These are phyloP conservation scores for Diaporthe sp. DNA, from an alignment of 2,329 filamentous ascomycete species.

Conservation along the genomic window DNA sequence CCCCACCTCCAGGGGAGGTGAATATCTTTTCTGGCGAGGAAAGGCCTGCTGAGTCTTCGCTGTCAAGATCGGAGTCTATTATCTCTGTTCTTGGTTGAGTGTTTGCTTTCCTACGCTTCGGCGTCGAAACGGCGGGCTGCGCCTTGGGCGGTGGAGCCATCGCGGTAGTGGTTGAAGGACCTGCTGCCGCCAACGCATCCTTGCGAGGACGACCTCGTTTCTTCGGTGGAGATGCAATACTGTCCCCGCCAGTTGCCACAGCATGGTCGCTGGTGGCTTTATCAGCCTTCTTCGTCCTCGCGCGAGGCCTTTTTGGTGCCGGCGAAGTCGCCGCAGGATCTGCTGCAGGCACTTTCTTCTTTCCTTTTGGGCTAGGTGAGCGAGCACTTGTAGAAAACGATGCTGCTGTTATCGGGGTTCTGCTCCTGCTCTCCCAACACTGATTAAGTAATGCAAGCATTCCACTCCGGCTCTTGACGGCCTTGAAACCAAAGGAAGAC, in stretches of 20 bases:
- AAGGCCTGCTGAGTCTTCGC: constrained; percentile 46
- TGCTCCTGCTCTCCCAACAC: constrained; percentile 77
- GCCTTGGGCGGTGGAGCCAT: constrained; percentile 43
- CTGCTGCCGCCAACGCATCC: constrained; percentile 39
- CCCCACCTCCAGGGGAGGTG: constrained; percentile 56
- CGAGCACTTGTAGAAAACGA: constrained; percentile 44
- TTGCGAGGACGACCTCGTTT: constrained; percentile 61
- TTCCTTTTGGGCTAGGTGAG: constrained; percentile 35
- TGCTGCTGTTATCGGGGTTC: constrained; percentile 36
- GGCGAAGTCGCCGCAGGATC: neutral
- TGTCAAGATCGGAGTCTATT: constrained; percentile 65
- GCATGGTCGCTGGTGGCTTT: constrained; percentile 50
- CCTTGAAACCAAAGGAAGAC: constrained; percentile 78
- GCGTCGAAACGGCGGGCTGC: constrained; percentile 47
- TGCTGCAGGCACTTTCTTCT: constrained; percentile 39
- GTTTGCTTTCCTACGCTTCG: constrained; percentile 46
- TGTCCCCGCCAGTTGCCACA: constrained; percentile 50
- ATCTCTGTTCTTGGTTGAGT: constrained; percentile 59
- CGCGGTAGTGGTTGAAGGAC: neutral
- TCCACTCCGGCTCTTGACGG: constrained; percentile 74
- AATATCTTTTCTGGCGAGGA: constrained; percentile 56
- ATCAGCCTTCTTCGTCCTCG: constrained; percentile 52
- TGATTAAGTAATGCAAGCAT: constrained; percentile 80
- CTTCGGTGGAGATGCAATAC: constrained; percentile 50
- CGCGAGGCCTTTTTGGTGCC: constrained; percentile 46